Evolutionary conservation across 768 basidiomycete genomes (phyloP), one percentile per base, ranked within the genome.

Genomic region (Rhizopogon salebrosus): DNA sequence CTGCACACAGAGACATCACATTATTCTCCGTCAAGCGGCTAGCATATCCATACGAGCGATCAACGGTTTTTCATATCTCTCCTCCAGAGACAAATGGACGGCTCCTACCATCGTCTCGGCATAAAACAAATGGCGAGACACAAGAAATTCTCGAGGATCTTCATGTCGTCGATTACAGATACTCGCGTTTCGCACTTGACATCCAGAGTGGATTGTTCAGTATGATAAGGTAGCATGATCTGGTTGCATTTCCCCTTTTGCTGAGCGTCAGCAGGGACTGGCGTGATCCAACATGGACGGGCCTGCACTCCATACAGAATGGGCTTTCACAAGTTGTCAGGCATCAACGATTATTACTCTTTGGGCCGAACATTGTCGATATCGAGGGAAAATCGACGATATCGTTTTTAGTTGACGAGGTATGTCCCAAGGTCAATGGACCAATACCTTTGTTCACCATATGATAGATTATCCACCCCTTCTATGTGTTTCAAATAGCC

Each of bases 401-500:
- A 3, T 75, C 82, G 14, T 77, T 99, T 3, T 75, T 98, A 6
- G 72, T 98, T 18, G 94, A 98, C 58, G 97, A 98, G 79, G 93
- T 92, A 67, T 49, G 72, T 64, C 35, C n/a, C 22, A n/a, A 14
- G 49, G 13, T 35, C n/a, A 9, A 35, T 11, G 48, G 18, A 31
- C 14, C 20, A 27, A 26, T 41, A 36, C 34, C 41, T 16, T 52
- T 9, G 49, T 59, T 48, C 57, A 38, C 13, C 53, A 6, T 23
- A 38, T 27, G 31, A 4, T 56, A 86, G 92, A 83, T 97, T 41
- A 87, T 98, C 36, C 95, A 98, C 64, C 97, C 97, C 0, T 98
- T 98, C 70, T 98, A 98, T 65, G 87, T 99, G 51, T 99, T 99
- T 64, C 97, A 99, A 77, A 85, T 98, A 58, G 92, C 92, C 46